Percentiles rank a stretch among this genome's conserved stretches.
phyloP scores from a whole-genome alignment of 352 stramenopile species.

The Pythium scleroteichum region DNA sequence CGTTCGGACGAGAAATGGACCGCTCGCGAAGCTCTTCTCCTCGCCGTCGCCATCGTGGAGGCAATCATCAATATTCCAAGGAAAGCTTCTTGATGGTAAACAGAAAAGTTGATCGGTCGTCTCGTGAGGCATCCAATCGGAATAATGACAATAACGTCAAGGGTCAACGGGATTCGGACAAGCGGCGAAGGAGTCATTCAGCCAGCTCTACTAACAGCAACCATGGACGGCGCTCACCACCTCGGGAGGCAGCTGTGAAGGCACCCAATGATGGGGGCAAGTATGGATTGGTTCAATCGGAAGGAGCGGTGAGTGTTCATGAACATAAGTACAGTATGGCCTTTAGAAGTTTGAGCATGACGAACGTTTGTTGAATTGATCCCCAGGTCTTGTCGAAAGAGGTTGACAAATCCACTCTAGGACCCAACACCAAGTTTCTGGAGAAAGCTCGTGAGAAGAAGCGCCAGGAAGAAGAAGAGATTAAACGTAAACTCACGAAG shows the following conservation, averaged over 20 bases:
- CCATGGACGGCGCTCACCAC: background rate
- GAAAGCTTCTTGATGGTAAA: no score
- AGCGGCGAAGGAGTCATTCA: no score
- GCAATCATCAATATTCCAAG: no score
- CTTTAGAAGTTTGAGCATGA: background rate
- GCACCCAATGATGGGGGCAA: constrained; percentile 41
- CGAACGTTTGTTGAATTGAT: no score
- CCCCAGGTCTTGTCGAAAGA: constrained; percentile 71
- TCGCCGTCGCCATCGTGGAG: background rate
- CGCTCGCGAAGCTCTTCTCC: background rate
- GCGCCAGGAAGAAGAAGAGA: constrained; percentile 67
- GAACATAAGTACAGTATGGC: background rate
- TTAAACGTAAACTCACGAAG: constrained; percentile 64
- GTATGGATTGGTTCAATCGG: constrained; percentile 65
- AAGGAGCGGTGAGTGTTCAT: constrained; percentile 44
- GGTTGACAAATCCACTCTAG: constrained; percentile 72
- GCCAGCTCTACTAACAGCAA: background rate
- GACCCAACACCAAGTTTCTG: constrained; percentile 78
- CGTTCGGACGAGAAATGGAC: constrained; percentile 7
- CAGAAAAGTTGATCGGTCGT: no score
- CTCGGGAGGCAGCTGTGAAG: constrained; percentile 24
- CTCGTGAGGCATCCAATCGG: no score
- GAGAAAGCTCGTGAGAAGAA: constrained; percentile 70
- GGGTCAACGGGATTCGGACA: no score
- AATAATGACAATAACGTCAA: no score